Base-by-base conservation (phyloP, 2,329 filamentous ascomycete genomes). In the Balansia obtecta region DNA sequence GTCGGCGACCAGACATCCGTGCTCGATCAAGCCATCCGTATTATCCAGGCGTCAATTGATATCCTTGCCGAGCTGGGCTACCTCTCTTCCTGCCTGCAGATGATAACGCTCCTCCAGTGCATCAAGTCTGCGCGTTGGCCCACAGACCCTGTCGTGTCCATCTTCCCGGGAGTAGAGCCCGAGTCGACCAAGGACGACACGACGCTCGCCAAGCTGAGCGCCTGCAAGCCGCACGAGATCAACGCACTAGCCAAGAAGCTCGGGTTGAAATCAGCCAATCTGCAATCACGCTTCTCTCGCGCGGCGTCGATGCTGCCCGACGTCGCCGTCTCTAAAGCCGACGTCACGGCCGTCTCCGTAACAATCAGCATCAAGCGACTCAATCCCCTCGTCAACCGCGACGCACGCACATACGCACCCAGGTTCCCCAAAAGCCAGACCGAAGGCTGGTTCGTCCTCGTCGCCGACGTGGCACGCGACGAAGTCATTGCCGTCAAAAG, bases 81-180 rank as follows among this genome's bases (percentile, higher is more conserved):
- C 61, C 70, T 89, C 5, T 85, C 84, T 18, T 89, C 85, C 51
- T 88, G 84, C 56, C 73, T 83, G 43, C 79, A 82, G 69, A 90
- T 96, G 82, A 86, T 97, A 55, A 80, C 75, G 15, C 74, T 98
- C 1, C 77, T 98, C 30, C 89, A 97, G 67, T 89, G 83, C 62
- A 85, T 98, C 71, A 98, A 98, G 68, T 88, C 82, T 38, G 93
- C 88, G 2, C 80, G 88, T 49, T 98, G 93, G 93, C 89, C 90
- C 0, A 80, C 82, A 22, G 90, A 96, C 57, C 76, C 84, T 2
- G 82, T 88, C 0, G 68, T 90, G 0, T 81, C 86, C 1, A 86
- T 97, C 57, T 75, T 97, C 9, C 89, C 91, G 0, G 83, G 85
- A 34, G 74, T 95, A 11, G 70, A 76, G 37, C 63, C 59, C 53